These are phyloP conservation scores for Diaporthe sp. DNA, from an alignment of 2,329 filamentous ascomycete species.

Conservation along the genomic window DNA sequence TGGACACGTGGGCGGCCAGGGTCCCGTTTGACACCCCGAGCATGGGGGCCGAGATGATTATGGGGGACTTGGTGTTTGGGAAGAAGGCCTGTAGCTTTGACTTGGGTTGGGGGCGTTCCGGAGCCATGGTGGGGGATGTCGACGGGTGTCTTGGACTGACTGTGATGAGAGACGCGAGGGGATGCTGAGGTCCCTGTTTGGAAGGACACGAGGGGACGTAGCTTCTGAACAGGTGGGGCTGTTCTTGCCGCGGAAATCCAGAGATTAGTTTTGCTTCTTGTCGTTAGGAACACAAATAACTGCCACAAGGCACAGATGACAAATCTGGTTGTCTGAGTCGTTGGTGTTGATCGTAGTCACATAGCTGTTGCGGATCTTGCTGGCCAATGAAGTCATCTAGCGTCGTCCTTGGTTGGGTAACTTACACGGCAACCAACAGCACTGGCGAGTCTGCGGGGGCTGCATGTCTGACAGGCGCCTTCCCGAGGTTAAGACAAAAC, in stretches of 20 bases:
- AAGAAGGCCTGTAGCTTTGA: constrained; percentile 49
- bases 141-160: background rate
- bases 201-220: background rate
- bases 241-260: background rate
- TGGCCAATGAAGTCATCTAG: constrained; percentile 30
- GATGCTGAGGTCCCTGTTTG: background rate
- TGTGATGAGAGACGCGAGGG: background rate
- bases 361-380: background rate
- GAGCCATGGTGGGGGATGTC: constrained; percentile 33
- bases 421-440: constrained; percentile 10
- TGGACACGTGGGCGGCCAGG: constrained; percentile 56
- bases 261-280: background rate
- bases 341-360: background rate
- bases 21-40: constrained; percentile 53
- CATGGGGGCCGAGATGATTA: constrained; percentile 60
- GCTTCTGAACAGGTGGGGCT: background rate
- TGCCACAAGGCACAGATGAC: background rate
- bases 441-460: constrained; percentile 11
- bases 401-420: background rate
- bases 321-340: background rate
- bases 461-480: constrained; percentile 18
- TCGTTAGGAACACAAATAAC: background rate
- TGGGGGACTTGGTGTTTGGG: constrained; percentile 53
- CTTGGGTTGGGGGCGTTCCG: constrained; percentile 29
- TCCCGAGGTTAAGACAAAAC: background rate